Evolutionary conservation across 2,329 filamentous ascomycete species (phyloP).

Genomic region (Hypoxylon sp.): DNA sequence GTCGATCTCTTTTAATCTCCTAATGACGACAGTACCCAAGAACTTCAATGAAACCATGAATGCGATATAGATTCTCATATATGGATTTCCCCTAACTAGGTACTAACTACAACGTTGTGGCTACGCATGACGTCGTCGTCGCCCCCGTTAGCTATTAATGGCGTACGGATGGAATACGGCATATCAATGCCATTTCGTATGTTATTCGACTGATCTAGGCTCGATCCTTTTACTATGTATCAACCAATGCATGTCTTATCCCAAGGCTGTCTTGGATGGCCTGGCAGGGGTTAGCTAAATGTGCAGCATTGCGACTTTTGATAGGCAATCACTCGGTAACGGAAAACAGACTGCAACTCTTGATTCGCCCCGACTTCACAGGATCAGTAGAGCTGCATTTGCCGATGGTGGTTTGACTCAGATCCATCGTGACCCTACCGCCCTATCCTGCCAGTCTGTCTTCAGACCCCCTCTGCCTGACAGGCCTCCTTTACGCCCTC

Average conservation of each 20-base stretch:
- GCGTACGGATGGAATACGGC: slow-evolving; percentile 5
- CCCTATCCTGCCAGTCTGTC: slow-evolving; percentile 29
- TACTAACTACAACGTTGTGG: background rate
- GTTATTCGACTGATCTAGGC: slow-evolving; percentile 16
- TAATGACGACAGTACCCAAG: slow-evolving; percentile 1
- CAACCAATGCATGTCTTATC: slow-evolving; percentile 32
- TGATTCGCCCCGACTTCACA: slow-evolving; percentile 34
- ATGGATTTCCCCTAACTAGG: slow-evolving; percentile 8
- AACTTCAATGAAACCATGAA: background rate
- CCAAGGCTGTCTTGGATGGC: slow-evolving; percentile 21
- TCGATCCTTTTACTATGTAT: slow-evolving; percentile 34
- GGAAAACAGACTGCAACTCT: slow-evolving; percentile 11
- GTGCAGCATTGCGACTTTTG: slow-evolving; percentile 3
- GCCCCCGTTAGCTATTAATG: slow-evolving; percentile 27
- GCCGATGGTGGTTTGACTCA: slow-evolving; percentile 42
- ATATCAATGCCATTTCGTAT: slow-evolving; percentile 5
- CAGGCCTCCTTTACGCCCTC: background rate
- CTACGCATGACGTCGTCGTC: slow-evolving; percentile 27
- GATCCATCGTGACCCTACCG: slow-evolving; percentile 39
- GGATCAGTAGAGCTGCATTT: slow-evolving; percentile 40
- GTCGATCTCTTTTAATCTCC: background rate
- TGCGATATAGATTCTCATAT: slow-evolving; percentile 6
- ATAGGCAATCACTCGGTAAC: slow-evolving; percentile 30
- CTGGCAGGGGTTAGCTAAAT: slow-evolving; percentile 20
- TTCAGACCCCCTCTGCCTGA: too few relatives aligned